Evolutionary conservation across 2,329 filamentous ascomycete species (phyloP).

Genomic region (Tolypocladium pustulatum): DNA sequence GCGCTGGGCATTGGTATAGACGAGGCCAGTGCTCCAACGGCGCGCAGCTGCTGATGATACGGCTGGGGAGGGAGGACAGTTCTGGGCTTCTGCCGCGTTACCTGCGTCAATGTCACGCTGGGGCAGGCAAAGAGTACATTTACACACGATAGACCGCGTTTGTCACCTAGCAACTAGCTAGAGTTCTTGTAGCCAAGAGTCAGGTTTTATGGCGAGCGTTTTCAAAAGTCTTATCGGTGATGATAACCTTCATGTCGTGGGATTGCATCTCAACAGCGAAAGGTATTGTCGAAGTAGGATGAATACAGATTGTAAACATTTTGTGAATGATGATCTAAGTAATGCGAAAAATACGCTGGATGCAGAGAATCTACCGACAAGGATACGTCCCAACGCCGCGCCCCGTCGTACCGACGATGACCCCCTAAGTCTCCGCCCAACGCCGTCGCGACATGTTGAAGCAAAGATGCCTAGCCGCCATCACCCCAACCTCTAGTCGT

Average conservation of each 20-base stretch:
- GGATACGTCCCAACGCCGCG: neutral
- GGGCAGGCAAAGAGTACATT: neutral
- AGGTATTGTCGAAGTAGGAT: neutral
- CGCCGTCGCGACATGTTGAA: neutral
- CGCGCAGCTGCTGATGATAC: neutral
- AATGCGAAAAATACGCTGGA: neutral
- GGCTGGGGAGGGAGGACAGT: neutral
- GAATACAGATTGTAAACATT: neutral
- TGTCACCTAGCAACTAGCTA: neutral
- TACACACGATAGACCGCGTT: neutral
- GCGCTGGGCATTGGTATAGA: neutral
- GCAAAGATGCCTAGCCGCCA: neutral
- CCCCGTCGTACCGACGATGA: neutral
- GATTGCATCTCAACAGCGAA: neutral
- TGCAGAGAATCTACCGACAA: neutral
- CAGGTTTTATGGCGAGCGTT: neutral
- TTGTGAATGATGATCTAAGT: neutral
- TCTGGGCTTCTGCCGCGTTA: neutral
- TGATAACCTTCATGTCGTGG: too few species aligned
- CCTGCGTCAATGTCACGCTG: neutral
- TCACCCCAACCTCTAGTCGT: conserved; percentile 48
- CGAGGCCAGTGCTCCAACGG: neutral
- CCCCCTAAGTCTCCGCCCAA: neutral
- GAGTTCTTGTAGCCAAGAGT: neutral
- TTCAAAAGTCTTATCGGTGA: too few species aligned